Evolutionary conservation across 768 basidiomycete species (phyloP), one percentile per base, ranked within the genome.

Genomic region (Termitomyces eurrhizus): DNA sequence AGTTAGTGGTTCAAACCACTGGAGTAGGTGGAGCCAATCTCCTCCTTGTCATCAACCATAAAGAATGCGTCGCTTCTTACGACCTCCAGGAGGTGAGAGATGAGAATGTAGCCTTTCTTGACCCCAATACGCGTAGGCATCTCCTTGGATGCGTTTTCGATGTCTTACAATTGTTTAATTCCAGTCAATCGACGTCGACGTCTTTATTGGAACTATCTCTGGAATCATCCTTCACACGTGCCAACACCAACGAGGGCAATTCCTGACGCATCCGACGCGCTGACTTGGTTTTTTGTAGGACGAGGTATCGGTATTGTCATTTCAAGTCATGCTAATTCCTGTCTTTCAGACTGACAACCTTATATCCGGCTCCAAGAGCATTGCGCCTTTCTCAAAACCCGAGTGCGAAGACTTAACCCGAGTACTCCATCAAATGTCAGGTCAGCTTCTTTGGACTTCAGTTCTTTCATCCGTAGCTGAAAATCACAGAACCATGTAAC

Each of bases 121-220:
- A 72, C 56, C 70, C 73, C 35, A 68, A 65, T 51, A 65, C 64
- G 46, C 59, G 74, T 75, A 54, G 49, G 61, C 52, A 64, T 32
- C 35, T 35, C 56, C 13, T 29, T 16, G 60, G n/a, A n/a, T 45
- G 42, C 26, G 29, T 37, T 33, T 56, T 56, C 45, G 55, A 37
- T 41, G 52, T 51, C 55, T 55, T 6, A 39, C 41, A 24, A 56
- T 7, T 9, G 1, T 11, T 55, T 41, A 9, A n/a, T 42, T n/a
- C 42, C 33, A 81, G 80, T 80, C 48, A 77, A 78, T 52, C 77
- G 80, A 56, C 71, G 72, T 11, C 76, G 80, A 53, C 74, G 80
- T 5, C 69, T 80, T 18, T 84, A 84, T 65, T 84, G 81, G 82
- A 82, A 78, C 58, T 82, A 76, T 57, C 62, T 85, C 12, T 77